Evolutionary conservation across 2,329 filamentous ascomycete species (phyloP), one percentile per base, ranked within the genome.

Genomic region (Calonectria hawksworthii): DNA sequence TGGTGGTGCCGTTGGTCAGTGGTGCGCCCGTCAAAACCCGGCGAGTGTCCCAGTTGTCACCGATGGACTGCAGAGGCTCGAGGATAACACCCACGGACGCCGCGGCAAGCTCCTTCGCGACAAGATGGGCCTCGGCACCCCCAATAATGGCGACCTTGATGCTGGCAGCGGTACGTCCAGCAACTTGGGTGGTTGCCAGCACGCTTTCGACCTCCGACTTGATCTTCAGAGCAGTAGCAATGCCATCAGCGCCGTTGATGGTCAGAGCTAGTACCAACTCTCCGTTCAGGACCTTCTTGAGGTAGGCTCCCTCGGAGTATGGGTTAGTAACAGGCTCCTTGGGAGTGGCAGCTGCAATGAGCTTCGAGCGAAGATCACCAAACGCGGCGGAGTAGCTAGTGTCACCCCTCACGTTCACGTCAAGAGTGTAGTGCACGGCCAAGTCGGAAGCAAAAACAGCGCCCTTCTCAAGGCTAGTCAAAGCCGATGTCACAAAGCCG

Each of bases 21-120:
- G 93, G 93, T 7, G 92, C 92, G 1, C 93, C 93, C 0, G 91
- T 89, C 14, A 94, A 85, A 0, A 91, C 89, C 2, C 92, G 89
- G 0, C 91, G 89, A 82, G 92, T 86, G 75, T 93, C 92, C 93
- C 92, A 94, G 0, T 81, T 83, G 4, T 81, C 82, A 2, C 88
- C 87, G 79, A 90, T 91, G 0, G 90, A 88, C 76, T 91, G 89
- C 16, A 93, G 82, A 1, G 92, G 92, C 0, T 89, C 86, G 2
- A 94, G 87, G 32, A 94, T 88, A 26, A 94, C 90, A 73, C 90
- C 88, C 0, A 93, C 90, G 0, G 86, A 77, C 0, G 92, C 91
- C 0, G 85, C 85, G 0, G 91, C 91, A 14, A 94, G 87, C 71
- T 92, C 89, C 2, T 86, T 76, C 0, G 92, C 92, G 0, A 94